A percentile compares a stretch with the other conserved stretches of the same genome.
Conservation (phyloP, 1,139 yeast genomes). For the Blastobotrys proliferans region DNA sequence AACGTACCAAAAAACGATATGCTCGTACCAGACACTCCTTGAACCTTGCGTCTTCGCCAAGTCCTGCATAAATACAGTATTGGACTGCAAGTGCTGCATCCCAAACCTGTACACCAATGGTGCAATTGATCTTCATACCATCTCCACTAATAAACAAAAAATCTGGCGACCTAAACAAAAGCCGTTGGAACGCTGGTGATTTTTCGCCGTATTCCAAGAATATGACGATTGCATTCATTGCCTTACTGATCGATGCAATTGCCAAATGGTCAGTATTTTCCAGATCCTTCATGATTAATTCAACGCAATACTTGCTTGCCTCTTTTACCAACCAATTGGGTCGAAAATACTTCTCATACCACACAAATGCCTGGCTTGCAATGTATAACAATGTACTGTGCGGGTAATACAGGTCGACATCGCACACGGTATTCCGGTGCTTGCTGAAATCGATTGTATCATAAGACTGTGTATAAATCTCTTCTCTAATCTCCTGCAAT, state of each 20-base stretch:
- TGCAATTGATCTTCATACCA: constrained; percentile 93
- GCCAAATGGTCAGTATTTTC: constrained; percentile 75
- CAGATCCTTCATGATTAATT: constrained; percentile 68
- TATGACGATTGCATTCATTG: constrained; percentile 73
- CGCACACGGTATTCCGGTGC: constrained; percentile 82
- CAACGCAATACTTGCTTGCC: constrained; percentile 53
- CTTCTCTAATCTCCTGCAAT: constrained; percentile 61
- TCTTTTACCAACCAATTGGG: constrained; percentile 66
- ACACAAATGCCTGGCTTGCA: constrained; percentile 56
- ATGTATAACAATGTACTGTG: constrained; percentile 65
- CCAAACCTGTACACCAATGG: constrained; percentile 98
- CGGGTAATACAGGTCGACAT: constrained; percentile 90
- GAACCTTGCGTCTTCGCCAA: constrained; percentile 67
- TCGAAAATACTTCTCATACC: constrained; percentile 65
- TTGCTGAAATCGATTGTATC: constrained; percentile 61
- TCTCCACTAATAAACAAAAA: constrained; percentile 79
- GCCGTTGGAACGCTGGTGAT: constrained; percentile 55
- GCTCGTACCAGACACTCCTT: constrained; percentile 59
- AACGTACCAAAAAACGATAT: constrained; percentile 66
- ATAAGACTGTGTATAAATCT: constrained; percentile 66
- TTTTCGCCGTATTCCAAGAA: constrained; percentile 64
- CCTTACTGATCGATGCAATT: constrained; percentile 92
- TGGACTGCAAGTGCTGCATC: constrained; percentile 91
- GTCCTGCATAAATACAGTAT: constrained; percentile 72
- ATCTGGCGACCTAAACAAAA: constrained; percentile 65